Percentiles rank a stretch among this genome's conserved stretches.
These are phyloP conservation scores for Sarocladium brachiariae DNA, from an alignment of 2,329 filamentous ascomycete genomes.

Conservation along the genomic window DNA sequence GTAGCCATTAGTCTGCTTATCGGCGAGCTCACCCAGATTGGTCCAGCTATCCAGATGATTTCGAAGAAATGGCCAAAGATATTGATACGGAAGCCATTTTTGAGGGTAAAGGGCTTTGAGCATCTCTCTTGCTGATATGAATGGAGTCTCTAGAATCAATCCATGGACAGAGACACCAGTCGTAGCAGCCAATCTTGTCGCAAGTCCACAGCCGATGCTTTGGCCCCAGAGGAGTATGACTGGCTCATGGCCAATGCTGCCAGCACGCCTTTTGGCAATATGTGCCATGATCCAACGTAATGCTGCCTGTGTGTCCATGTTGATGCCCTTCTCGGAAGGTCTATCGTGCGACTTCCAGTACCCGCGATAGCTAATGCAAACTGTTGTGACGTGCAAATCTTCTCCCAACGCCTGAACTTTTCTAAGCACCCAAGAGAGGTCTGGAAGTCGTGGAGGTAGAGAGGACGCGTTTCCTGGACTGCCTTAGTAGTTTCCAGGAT, in stretches of 20 bases:
- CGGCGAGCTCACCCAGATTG: constrained; percentile 39
- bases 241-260: constrained; percentile 18
- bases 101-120: constrained; percentile 67
- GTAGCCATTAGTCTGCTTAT: constrained; percentile 9
- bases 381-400: constrained; percentile 37
- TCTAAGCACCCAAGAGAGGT: constrained; percentile 46
- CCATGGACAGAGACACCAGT: constrained; percentile 30
- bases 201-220: constrained; percentile 67
- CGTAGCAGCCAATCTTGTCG: constrained; percentile 49
- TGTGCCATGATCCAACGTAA: constrained; percentile 51
- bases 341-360: constrained; percentile 73
- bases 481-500: constrained; percentile 14
- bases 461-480: constrained; percentile 51
- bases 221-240: constrained; percentile 66
- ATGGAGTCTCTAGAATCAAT: constrained; percentile 69
- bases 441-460: constrained; percentile 48
- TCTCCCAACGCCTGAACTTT: constrained; percentile 33
- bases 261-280: constrained; percentile 22
- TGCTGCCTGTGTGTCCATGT: constrained; percentile 59
- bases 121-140: constrained; percentile 65
- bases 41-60: constrained; percentile 52
- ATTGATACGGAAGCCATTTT: constrained; percentile 70
- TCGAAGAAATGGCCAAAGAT: constrained; percentile 67
- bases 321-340: constrained; percentile 63
- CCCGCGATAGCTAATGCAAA: constrained; percentile 59